A percentile compares a stretch with the other conserved stretches of the same genome.
Evolutionary conservation across 176 grass and related monocot species (phyloP).

Genomic region (Paspalum vaginatum): DNA sequence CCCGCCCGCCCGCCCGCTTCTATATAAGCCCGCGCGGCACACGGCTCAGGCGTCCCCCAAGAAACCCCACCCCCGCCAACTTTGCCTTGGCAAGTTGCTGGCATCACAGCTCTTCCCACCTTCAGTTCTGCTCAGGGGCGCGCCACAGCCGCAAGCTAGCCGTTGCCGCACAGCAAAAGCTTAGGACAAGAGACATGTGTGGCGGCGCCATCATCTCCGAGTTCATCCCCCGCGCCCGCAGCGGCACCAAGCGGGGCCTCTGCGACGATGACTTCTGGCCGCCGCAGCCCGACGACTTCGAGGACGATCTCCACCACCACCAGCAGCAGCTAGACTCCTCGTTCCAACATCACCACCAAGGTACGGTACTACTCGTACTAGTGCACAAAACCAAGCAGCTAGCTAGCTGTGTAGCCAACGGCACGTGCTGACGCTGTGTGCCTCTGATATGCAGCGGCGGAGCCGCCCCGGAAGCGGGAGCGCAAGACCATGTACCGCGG

Average conservation of each 20-base stretch:
- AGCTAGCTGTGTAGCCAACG: too few relatives aligned
- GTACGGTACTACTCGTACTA: too few relatives aligned
- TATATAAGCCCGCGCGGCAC: slow-evolving; percentile 42
- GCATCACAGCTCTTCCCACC: background rate
- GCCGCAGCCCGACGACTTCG: background rate
- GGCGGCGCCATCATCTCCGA: slow-evolving; percentile 58
- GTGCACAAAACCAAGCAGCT: too few relatives aligned
- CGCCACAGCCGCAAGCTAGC: background rate
- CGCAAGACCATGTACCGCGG: slow-evolving; percentile 69
- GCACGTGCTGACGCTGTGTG: too few relatives aligned
- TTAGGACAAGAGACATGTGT: slow-evolving; percentile 27
- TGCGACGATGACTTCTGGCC: slow-evolving; percentile 50
- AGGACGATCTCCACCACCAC: slow-evolving; percentile 4
- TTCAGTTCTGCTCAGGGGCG: too few relatives aligned
- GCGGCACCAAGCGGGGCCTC: slow-evolving; percentile 25
- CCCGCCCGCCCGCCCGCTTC: background rate
- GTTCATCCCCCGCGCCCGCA: slow-evolving; percentile 32
- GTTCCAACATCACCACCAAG: background rate
- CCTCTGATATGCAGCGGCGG: slow-evolving; percentile 9
- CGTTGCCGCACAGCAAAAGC: too few relatives aligned
- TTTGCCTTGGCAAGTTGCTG: background rate
- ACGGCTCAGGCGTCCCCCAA: slow-evolving; percentile 18
- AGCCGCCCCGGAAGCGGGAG: slow-evolving; percentile 51
- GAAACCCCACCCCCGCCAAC: background rate
- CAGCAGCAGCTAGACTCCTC: background rate